These are phyloP conservation scores for Aspergillus piperis DNA, from an alignment of 2,329 filamentous ascomycete species.

Conservation along the genomic window DNA sequence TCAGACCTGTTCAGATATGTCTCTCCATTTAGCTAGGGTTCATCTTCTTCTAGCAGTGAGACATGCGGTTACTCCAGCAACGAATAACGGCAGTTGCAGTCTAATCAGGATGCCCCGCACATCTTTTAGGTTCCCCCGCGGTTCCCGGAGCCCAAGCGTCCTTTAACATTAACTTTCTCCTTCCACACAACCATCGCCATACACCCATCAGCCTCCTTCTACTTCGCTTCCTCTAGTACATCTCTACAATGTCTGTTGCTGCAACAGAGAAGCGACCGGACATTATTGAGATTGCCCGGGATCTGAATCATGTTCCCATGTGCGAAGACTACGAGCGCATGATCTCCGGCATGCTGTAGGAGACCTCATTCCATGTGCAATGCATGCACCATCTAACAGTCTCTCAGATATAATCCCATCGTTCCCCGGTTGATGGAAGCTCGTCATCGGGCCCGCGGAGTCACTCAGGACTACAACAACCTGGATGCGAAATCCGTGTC, in stretches of 20 bases:
- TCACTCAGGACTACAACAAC: slow-evolving; percentile 33
- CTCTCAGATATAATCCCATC: slow-evolving; percentile 32
- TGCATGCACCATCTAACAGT: no score
- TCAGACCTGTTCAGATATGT: no score
- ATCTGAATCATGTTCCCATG: slow-evolving; percentile 27
- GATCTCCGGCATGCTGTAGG: slow-evolving; percentile 40
- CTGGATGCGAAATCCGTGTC: slow-evolving; percentile 28
- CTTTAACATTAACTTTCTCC: no score
- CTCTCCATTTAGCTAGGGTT: no score
- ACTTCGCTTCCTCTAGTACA: no score
- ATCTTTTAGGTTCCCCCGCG: slow-evolving; percentile 9
- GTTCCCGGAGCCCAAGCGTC: no score
- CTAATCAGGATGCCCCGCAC: slow-evolving; percentile 30
- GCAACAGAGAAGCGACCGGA: slow-evolving; percentile 31
- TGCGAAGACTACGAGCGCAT: slow-evolving; percentile 40
- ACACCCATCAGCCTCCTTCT: no score
- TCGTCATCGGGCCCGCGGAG: slow-evolving; percentile 31
- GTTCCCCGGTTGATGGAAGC: slow-evolving; percentile 29
- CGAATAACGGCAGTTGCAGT: no score
- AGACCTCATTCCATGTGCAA: not conserved
- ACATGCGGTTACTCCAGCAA: no score
- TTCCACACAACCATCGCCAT: no score
- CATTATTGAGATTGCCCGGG: slow-evolving; percentile 33
- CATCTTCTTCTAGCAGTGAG: no score
- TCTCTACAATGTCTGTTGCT: slow-evolving; percentile 14